Evolutionary conservation across 257 asterid species (phyloP), one percentile per base, ranked within the genome.

Genomic region (Linaria vulgaris): DNA sequence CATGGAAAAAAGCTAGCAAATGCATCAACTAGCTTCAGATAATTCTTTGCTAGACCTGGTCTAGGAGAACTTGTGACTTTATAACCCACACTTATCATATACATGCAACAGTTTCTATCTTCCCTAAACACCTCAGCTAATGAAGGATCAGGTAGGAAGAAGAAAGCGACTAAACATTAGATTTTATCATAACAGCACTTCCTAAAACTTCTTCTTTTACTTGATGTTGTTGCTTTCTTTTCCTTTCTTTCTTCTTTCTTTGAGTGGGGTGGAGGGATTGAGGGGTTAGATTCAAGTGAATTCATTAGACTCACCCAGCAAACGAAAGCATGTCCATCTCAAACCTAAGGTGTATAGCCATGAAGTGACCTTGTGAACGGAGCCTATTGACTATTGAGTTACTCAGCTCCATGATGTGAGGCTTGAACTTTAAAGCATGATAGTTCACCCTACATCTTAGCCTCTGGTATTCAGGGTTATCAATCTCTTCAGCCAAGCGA

Each of bases 241-340:
- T 45, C 6, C 6, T 30, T 30, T 6, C 6, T 30, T 30, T 6
- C 6, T 30, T 30, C 6, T 30, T 30, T 30, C 37, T 3, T 30
- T 30, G 47, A 22, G 30, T 8, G 57, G 59, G 59, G 20, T 58
- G 59, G 57, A 16, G 46, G 14, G 34, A 27, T 27, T 27, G 31
- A 31, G 27, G 34, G 64, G 45, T 23, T 23, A 49, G 11, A 56
- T 64, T 48, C 61, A 39, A n/a, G n/a, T 27, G 56, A 22, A 67
- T 31, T 46, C 27, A 38, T 19, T 11, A 54, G 34, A 77, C 85
- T 69, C 76, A 92, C 99, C 99, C 97, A 69, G 99, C 99, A 83
- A 92, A 92, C 69, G 99, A 75, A 68, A 92, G 91, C 98, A 92
- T 92, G 81, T 92, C 97, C 96, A 86, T 86, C 89, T 92, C 98